phyloP scores from a whole-genome alignment of 768 basidiomycete genomes.

The Lactarius deliciosus region DNA sequence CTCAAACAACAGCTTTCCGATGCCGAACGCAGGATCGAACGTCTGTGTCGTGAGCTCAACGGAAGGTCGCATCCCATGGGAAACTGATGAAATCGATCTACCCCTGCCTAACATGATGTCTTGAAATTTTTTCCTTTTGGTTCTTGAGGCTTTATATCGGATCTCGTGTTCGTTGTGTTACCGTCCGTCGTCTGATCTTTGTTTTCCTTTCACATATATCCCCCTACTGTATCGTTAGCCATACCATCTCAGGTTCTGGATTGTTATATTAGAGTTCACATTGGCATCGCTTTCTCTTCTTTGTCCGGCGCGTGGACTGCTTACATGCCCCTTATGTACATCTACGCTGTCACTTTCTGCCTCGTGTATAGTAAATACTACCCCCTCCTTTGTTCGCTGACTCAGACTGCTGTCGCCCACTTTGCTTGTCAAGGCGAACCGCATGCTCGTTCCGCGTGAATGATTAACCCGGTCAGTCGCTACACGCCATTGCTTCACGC shows the following conservation, averaged over 20 bases:
- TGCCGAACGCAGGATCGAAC: slow-evolving; percentile 24
- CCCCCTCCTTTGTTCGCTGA: background rate
- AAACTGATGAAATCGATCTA: slow-evolving; percentile 3
- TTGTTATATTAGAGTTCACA: slow-evolving; percentile 20
- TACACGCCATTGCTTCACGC: background rate
- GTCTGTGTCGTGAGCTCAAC: slow-evolving; percentile 22
- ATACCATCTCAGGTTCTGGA: background rate
- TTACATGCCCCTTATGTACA: slow-evolving; percentile 6
- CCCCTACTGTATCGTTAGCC: slow-evolving; percentile 26
- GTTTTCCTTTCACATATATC: slow-evolving; percentile 5
- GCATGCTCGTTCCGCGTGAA: background rate
- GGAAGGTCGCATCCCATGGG: slow-evolving; percentile 21
- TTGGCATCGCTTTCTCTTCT: background rate
- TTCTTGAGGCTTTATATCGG: slow-evolving; percentile 1
- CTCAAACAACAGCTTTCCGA: slow-evolving; percentile 24
- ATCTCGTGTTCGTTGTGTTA: background rate
- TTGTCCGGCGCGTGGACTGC: slow-evolving; percentile 15
- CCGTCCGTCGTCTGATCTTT: background rate
- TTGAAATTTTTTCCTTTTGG: background rate
- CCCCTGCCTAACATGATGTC: background rate
- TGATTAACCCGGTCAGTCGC: background rate
- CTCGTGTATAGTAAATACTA: slow-evolving; percentile 10
- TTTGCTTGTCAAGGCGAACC: background rate
- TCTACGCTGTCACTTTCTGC: background rate
- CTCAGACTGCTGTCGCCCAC: background rate